phyloP scores from a whole-genome alignment of 129 eudicot species.

The Lonicera japonica region DNA sequence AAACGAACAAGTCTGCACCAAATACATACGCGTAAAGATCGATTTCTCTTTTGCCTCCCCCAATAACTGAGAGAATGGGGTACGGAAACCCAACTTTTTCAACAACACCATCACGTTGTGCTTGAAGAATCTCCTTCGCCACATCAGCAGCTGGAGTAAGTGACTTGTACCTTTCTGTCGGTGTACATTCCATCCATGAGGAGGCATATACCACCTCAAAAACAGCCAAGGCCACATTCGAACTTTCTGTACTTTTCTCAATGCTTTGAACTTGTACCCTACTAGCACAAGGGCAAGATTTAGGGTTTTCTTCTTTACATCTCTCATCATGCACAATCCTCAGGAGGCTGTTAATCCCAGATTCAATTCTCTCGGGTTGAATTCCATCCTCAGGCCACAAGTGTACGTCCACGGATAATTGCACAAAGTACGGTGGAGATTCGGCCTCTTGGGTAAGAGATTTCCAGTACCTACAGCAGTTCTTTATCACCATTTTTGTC shows the following conservation, averaged over 20 bases:
- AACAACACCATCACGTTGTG: slow-evolving; percentile 42
- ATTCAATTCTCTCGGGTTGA: slow-evolving; percentile 92
- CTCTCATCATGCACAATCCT: slow-evolving; percentile 59
- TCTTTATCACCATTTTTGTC: slow-evolving; percentile 35
- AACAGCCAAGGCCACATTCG: slow-evolving; percentile 77
- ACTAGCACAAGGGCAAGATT: slow-evolving; percentile 65
- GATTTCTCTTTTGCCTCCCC: slow-evolving; percentile 93
- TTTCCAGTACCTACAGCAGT: slow-evolving; percentile 69
- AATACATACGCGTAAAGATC: slow-evolving; percentile 95
- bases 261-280: slow-evolving; percentile 90
- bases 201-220: slow-evolving; percentile 91
- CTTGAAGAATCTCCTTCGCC: slow-evolving; percentile 75
- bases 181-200: slow-evolving; percentile 49
- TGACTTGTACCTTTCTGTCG: slow-evolving; percentile 58
- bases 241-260: slow-evolving; percentile 68
- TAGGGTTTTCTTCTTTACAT: slow-evolving; percentile 58
- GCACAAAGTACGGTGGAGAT: slow-evolving; percentile 96
- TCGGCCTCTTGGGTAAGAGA: slow-evolving; percentile 94
- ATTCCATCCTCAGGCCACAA: slow-evolving; percentile 96
- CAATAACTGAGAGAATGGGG: slow-evolving; percentile 72
- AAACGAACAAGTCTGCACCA: slow-evolving; percentile 87
- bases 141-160: slow-evolving; percentile 98
- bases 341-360: slow-evolving; percentile 73
- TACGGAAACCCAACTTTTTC: slow-evolving; percentile 75
- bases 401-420: slow-evolving; percentile 85